These are phyloP conservation scores for Dactylellina sp. DNA, from an alignment of 2,329 filamentous ascomycete genomes.

Conservation along the genomic window DNA sequence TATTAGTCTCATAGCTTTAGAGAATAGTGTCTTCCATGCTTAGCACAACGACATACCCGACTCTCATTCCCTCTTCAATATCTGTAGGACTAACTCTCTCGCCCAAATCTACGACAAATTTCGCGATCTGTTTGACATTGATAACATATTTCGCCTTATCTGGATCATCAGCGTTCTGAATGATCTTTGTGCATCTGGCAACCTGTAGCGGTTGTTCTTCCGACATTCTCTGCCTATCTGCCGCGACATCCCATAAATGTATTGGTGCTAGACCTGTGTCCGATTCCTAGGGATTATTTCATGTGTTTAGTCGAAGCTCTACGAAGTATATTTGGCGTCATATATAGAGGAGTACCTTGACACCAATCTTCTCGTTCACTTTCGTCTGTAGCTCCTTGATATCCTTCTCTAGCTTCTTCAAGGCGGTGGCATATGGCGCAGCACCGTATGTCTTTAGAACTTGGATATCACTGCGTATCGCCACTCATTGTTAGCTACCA, in stretches of 20 bases:
- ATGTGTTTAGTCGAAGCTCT: constrained; percentile 24
- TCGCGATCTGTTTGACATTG: constrained; percentile 99
- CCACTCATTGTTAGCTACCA: constrained; percentile 62
- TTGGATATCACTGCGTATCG: constrained; percentile 84
- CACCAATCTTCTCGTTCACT: constrained; percentile 97
- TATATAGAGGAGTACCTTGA: constrained; percentile 70
- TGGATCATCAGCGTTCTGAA: constrained; percentile 92
- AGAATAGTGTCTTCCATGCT: neutral
- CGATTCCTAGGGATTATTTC: constrained; percentile 76
- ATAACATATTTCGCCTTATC: constrained; percentile 99
- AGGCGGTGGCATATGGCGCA: constrained; percentile 88
- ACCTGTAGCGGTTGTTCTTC: constrained; percentile 98
- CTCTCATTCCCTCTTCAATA: constrained; percentile 99
- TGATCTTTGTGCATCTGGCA: constrained; percentile 98
- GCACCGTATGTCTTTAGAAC: constrained; percentile 99
- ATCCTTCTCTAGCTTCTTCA: constrained; percentile 98
- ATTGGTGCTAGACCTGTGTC: constrained; percentile 97
- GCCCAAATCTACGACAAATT: constrained; percentile 97
- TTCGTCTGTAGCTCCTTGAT: constrained; percentile 99
- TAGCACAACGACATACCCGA: constrained; percentile 71
- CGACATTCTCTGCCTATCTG: constrained; percentile 96
- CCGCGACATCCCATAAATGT: constrained; percentile 98
- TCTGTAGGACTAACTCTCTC: constrained; percentile 97
- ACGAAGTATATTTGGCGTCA: neutral
- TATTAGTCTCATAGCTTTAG: constrained; percentile 21